These are phyloP conservation scores for Usnea hakonensis DNA, from an alignment of 495 filamentous ascomycete genomes.

Conservation along the genomic window DNA sequence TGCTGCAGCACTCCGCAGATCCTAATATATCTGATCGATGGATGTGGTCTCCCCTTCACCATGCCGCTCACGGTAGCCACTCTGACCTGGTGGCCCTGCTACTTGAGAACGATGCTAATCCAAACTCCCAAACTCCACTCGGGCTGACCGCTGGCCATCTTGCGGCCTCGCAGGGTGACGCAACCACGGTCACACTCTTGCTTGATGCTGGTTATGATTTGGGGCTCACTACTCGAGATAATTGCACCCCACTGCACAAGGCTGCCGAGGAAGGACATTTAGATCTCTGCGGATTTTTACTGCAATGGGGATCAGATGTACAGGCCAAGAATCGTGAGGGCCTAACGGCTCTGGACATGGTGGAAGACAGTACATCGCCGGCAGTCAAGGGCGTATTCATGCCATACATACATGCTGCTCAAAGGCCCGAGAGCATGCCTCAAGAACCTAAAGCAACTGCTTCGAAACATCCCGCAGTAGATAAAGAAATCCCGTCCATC, in stretches of 20 bases:
- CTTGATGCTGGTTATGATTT: not conserved
- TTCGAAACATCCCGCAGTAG: no score
- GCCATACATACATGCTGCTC: not conserved
- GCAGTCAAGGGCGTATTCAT: not conserved
- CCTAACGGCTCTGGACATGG: not conserved
- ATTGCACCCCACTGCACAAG: not conserved
- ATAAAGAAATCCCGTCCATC: no score
- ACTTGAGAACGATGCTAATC: slow-evolving; percentile 15
- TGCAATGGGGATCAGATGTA: not conserved
- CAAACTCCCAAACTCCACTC: slow-evolving; percentile 1
- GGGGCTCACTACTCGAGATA: not conserved
- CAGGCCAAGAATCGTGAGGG: not conserved
- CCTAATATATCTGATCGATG: not conserved
- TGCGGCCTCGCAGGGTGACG: not conserved
- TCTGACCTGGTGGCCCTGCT: slow-evolving; percentile 12
- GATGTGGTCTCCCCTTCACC: slow-evolving; percentile 7
- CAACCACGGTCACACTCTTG: not conserved
- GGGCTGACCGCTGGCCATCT: slow-evolving; percentile 20
- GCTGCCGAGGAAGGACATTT: not conserved
- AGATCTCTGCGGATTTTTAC: not conserved
- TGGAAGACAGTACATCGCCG: not conserved
- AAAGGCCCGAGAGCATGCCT: no score
- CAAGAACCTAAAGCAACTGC: no score
- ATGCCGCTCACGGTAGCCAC: slow-evolving; percentile 11
- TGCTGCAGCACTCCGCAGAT: not conserved